Evolutionary conservation across 495 filamentous ascomycete species (phyloP).

Genomic region (Penicillium arizonense): DNA sequence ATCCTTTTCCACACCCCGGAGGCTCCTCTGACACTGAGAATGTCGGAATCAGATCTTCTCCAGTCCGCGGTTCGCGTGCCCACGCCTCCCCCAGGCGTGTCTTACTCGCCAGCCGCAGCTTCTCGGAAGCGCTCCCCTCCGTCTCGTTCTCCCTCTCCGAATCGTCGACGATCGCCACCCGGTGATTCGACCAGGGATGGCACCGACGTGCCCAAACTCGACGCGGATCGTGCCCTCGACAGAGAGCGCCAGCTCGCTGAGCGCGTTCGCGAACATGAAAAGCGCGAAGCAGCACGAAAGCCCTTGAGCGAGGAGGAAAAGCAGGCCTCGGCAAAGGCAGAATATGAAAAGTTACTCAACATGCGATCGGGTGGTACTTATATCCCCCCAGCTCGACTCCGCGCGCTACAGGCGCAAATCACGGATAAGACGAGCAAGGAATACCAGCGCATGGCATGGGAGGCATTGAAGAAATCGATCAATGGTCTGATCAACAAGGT

Average conservation of each 20-base stretch:
- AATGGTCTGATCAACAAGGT: conserved; percentile 99
- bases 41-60: conserved; percentile 52
- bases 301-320: conserved; percentile 80
- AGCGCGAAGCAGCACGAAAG: conserved; percentile 49
- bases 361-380: conserved; percentile 95
- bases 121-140: conserved; percentile 62
- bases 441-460: conserved; percentile 99
- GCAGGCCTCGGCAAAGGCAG: conserved; percentile 75
- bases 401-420: conserved; percentile 92
- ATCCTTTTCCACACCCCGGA: background rate
- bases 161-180: conserved; percentile 59
- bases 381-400: conserved; percentile 86
- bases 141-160: conserved; percentile 63
- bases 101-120: conserved; percentile 45
- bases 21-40: conserved; percentile 19
- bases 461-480: conserved; percentile 97
- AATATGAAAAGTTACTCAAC: conserved; percentile 85
- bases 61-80: conserved; percentile 69
- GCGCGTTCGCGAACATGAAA: conserved; percentile 55
- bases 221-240: conserved; percentile 56
- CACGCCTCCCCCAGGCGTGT: conserved; percentile 57
- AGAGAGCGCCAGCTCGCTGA: conserved; percentile 62
- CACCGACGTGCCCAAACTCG: conserved; percentile 46
- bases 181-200: conserved; percentile 36
- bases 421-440: conserved; percentile 95